A percentile compares a stretch with the other conserved stretches of the same genome.
These are phyloP conservation scores for Flaveria bidentis DNA, from an alignment of 129 eudicot genomes.

Conservation along the genomic window DNA sequence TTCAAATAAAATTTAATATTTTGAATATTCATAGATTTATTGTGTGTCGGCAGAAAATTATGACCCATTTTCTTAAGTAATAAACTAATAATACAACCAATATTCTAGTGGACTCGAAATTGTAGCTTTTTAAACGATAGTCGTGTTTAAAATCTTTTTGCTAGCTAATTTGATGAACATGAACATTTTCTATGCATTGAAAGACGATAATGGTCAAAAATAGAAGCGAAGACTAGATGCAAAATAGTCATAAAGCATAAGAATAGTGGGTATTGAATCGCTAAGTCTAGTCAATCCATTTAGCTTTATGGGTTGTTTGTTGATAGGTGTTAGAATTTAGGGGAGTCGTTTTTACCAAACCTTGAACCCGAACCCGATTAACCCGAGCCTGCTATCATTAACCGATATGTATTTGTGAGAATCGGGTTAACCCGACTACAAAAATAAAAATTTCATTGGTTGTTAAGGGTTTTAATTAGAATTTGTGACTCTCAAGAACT, in stretches of 20 bases:
- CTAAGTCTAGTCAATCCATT: background rate
- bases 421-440: too few relatives aligned
- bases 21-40: background rate
- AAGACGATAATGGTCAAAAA: too few relatives aligned
- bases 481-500: too few relatives aligned
- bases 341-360: too few relatives aligned
- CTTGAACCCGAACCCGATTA: too few relatives aligned
- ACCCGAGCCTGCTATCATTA: too few relatives aligned
- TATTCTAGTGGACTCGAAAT: background rate
- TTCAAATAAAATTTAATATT: constrained; percentile 8
- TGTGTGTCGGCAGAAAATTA: constrained; percentile 27
- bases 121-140: background rate
- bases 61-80: background rate
- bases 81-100: background rate
- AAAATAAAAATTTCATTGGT: too few relatives aligned
- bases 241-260: background rate
- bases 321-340: background rate
- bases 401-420: too few relatives aligned
- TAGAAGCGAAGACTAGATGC: background rate
- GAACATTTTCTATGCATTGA: too few relatives aligned
- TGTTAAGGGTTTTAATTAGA: too few relatives aligned
- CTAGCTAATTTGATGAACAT: background rate
- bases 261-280: background rate
- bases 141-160: background rate
- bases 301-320: too few relatives aligned